These are phyloP conservation scores for Dovyalis caffra DNA, from an alignment of 345 rosid genomes.

Conservation along the genomic window DNA sequence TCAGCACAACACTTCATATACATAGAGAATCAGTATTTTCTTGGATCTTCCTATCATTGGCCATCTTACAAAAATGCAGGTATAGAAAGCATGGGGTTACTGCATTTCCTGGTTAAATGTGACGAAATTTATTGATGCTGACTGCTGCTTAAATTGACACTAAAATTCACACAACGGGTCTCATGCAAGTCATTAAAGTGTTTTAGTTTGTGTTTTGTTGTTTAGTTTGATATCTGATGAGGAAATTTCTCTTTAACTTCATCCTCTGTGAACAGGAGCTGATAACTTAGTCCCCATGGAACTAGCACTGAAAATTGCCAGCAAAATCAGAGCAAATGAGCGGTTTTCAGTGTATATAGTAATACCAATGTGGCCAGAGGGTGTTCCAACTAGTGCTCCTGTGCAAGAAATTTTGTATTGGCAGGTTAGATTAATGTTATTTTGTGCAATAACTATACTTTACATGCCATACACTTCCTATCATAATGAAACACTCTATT, in stretches of 20 bases:
- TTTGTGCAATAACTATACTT: not conserved
- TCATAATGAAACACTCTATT: not conserved
- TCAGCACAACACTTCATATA: slow-evolving; percentile 71
- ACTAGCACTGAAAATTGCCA: slow-evolving; percentile 57
- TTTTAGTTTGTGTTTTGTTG: not conserved
- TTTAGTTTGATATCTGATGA: not conserved
- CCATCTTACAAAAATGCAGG: slow-evolving; percentile 78
- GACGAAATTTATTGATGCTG: not conserved
- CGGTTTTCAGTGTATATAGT: slow-evolving; percentile 53
- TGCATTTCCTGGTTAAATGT: not conserved
- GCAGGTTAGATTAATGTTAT: slow-evolving; percentile 45
- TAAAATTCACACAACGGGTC: too few relatives aligned
- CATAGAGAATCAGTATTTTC: slow-evolving; percentile 70
- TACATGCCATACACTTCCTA: not conserved
- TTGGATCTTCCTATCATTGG: slow-evolving; percentile 68
- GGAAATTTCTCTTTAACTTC: not conserved
- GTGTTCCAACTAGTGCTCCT: slow-evolving; percentile 52
- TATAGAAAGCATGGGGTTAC: slow-evolving; percentile 6
- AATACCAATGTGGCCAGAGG: slow-evolving; percentile 80
- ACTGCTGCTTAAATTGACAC: not conserved
- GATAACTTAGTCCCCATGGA: slow-evolving; percentile 70
- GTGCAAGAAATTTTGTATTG: slow-evolving; percentile 72
- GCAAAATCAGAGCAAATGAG: slow-evolving; percentile 55
- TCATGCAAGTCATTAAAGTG: too few relatives aligned
- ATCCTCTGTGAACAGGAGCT: slow-evolving; percentile 44